Evolutionary conservation across 2,329 filamentous ascomycete genomes (phyloP).

Genomic region (Neonectria coccinea): DNA sequence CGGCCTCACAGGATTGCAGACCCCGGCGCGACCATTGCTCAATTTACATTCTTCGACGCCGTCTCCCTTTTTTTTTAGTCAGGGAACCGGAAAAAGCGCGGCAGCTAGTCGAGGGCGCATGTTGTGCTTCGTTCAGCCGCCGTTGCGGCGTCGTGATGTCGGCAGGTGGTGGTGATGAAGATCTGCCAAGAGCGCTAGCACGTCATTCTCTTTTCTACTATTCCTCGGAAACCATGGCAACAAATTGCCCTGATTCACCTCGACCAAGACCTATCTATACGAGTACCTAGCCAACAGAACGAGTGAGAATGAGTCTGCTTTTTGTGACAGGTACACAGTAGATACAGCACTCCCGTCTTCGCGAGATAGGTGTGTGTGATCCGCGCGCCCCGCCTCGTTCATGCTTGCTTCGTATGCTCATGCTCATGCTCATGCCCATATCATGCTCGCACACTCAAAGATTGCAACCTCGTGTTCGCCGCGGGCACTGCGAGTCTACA

Average conservation of each 20-base stretch:
- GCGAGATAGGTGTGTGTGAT: slow-evolving; percentile 9
- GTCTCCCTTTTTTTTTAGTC: slow-evolving; percentile 17
- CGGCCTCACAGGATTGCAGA: slow-evolving; percentile 21
- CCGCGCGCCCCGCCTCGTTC: slow-evolving; percentile 7
- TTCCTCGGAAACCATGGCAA: slow-evolving; percentile 1
- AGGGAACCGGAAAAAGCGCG: too few species aligned
- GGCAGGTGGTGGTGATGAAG: neutral
- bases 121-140: neutral
- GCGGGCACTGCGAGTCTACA: neutral
- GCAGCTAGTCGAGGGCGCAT: neutral
- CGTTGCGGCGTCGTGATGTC: neutral
- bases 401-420: slow-evolving; percentile 7
- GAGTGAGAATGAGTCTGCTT: neutral
- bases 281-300: too few species aligned
- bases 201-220: neutral
- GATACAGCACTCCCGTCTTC: neutral
- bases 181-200: neutral
- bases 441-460: neutral
- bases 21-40: slow-evolving; percentile 35
- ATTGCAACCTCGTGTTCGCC: slow-evolving; percentile 25
- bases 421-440: slow-evolving; percentile 5
- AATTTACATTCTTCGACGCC: slow-evolving; percentile 33
- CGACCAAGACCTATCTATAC: slow-evolving; percentile 1
- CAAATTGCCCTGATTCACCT: slow-evolving; percentile 13
- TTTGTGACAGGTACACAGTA: neutral